Base-by-base conservation (phyloP, 202 grass and related monocot species). In the Zizania palustris region DNA sequence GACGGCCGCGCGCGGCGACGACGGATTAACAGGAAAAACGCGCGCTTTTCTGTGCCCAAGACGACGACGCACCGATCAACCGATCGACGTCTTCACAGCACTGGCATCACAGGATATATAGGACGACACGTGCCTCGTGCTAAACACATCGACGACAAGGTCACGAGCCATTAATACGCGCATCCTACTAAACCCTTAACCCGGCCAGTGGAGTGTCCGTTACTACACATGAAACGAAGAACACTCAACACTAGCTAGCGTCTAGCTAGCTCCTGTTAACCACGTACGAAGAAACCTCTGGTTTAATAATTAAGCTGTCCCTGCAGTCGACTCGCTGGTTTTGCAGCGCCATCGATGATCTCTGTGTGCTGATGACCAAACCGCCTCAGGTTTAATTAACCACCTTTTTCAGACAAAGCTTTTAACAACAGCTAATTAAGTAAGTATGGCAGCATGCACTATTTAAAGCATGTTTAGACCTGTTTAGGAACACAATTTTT, bases 211-310 rank as follows among this genome's bases (percentile, higher is more conserved):
- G 49, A 51, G 35, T 37, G 53, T 78, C 63, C 41, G 39, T 51
- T 51, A 51, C 49, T 70, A 18, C 67, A 53, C 74, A 41, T 46
- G 46, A 67, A n/a, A n/a, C n/a, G n/a, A n/a, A n/a, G n/a, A n/a
- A 50, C 57, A 14, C 14, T 7, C 28, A 28, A 28, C 28, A 28
- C 28, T 28, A 28, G 55, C 60, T 58, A n/a, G n/a, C n/a, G n/a
- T n/a, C n/a, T n/a, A n/a, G n/a, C n/a, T n/a, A n/a, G 55, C 60
- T 58, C 63, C 72, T 81, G 63, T 76, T 51, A 18, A 72, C 62
- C 63, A 86, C 49, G 56, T 69, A 86, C 49, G 46, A 71, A 58
- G 42, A 36, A 43, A 21, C 73, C 73, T 82, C 57, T 83, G 79
- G 70, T 45, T 49, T 45, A 72, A 19, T 28, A 28, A 28, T 28